phyloP scores from a whole-genome alignment of 441 rosid genomes.

The Populus trichocarpa region DNA sequence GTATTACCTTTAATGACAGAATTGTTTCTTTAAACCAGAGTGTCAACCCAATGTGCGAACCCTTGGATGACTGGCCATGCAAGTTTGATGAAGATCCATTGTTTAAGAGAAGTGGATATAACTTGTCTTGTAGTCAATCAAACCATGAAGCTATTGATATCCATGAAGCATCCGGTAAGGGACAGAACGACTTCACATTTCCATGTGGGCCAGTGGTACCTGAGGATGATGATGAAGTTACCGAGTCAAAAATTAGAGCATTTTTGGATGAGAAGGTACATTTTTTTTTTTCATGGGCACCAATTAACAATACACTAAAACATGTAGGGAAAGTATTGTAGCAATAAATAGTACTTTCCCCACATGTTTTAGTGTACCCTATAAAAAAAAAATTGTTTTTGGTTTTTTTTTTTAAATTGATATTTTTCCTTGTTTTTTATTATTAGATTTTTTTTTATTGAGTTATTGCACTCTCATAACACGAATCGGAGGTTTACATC shows the following conservation, averaged over 20 bases:
- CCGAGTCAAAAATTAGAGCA: constrained; percentile 88
- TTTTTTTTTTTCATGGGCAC: not conserved
- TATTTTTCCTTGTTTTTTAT: no score
- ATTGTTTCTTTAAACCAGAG: constrained; percentile 51
- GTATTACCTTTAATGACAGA: constrained; percentile 8
- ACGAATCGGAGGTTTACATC: no score
- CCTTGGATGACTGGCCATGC: constrained; percentile 48
- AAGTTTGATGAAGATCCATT: constrained; percentile 48
- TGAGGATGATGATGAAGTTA: constrained; percentile 89
- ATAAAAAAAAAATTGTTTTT: no score
- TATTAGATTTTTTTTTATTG: no score
- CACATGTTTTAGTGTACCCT: no score
- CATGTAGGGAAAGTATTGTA: no score
- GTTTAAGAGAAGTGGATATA: constrained; percentile 30
- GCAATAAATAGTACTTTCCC: not conserved
- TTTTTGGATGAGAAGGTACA: constrained; percentile 90
- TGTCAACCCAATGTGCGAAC: constrained; percentile 80
- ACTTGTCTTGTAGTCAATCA: constrained; percentile 37
- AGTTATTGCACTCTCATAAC: not conserved
- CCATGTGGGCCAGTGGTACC: constrained; percentile 45
- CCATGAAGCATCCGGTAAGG: constrained; percentile 34
- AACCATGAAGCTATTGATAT: constrained; percentile 26
- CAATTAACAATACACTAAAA: no score
- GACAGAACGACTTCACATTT: constrained; percentile 36
- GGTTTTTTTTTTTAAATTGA: no score